phyloP scores from a whole-genome alignment of 345 rosid species.

The Capsella bursapastoris region DNA sequence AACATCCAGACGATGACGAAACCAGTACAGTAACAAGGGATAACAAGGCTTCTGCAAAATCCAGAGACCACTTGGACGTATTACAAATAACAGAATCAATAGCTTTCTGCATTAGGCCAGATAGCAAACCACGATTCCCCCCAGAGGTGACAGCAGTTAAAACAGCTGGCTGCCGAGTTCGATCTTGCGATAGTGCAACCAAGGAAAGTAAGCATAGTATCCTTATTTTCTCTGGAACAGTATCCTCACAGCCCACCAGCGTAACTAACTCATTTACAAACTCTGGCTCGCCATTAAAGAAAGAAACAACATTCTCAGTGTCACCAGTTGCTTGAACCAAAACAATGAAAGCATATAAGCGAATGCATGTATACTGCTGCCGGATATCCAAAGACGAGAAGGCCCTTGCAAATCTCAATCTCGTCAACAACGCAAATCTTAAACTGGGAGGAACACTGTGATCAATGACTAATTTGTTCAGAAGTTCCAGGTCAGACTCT shows the following conservation, averaged over 20 bases:
- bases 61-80: conserved; percentile 77
- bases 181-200: conserved; percentile 94
- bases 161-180: conserved; percentile 82
- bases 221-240: conserved; percentile 86
- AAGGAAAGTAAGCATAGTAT: conserved; percentile 75
- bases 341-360: conserved; percentile 88
- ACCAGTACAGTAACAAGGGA: conserved; percentile 92
- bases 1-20: conserved; percentile 88
- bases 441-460: conserved; percentile 78
- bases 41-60: conserved; percentile 84
- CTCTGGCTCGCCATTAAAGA: conserved; percentile 92
- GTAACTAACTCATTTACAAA: conserved; percentile 87
- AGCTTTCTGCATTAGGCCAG: conserved; percentile 91
- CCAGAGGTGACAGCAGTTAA: conserved; percentile 92
- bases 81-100: conserved; percentile 76
- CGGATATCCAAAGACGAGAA: conserved; percentile 76
- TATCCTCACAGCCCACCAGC: conserved; percentile 78
- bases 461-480: conserved; percentile 69
- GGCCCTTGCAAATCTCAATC: conserved; percentile 92
- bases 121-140: conserved; percentile 86
- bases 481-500: conserved; percentile 83
- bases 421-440: conserved; percentile 81
- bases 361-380: conserved; percentile 90
- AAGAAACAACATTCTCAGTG: conserved; percentile 76
- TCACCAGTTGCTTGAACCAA: conserved; percentile 88